Percentiles rank a stretch among this genome's conserved stretches.
Evolutionary conservation across 2,329 filamentous ascomycete species (phyloP).

Genomic region (Sordariomycetes sp.): DNA sequence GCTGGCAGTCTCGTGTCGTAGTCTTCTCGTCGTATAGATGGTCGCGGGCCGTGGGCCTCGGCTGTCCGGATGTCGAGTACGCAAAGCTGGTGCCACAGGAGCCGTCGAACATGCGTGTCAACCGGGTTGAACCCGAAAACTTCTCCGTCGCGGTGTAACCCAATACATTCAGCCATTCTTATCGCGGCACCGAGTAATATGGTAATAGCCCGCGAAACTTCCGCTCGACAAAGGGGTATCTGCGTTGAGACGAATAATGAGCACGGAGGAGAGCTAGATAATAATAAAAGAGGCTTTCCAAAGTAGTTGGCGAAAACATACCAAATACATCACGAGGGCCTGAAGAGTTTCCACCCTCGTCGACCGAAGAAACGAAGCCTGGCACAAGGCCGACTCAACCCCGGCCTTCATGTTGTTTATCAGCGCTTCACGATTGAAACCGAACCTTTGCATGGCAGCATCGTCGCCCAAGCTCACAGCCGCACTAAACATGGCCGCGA

Average conservation of each 20-base stretch:
- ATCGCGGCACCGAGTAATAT: constrained; percentile 60
- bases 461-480: constrained; percentile 51
- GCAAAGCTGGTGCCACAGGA: constrained; percentile 68
- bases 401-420: constrained; percentile 51
- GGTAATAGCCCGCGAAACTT: constrained; percentile 62
- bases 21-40: constrained; percentile 58
- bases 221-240: constrained; percentile 58
- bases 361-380: constrained; percentile 58
- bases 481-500: constrained; percentile 56
- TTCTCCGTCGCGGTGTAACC: constrained; percentile 57
- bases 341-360: constrained; percentile 59
- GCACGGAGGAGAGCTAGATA: background rate
- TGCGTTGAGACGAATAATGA: constrained; percentile 14
- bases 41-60: constrained; percentile 60
- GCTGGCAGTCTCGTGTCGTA: constrained; percentile 62
- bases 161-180: constrained; percentile 66
- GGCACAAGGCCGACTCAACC: constrained; percentile 52
- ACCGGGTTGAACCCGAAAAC: constrained; percentile 52
- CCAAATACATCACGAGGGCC: constrained; percentile 64
- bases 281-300: background rate
- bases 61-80: constrained; percentile 64
- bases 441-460: constrained; percentile 35
- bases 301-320: constrained; percentile 22
- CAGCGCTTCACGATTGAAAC: constrained; percentile 37
- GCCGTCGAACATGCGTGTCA: constrained; percentile 56